phyloP scores from a whole-genome alignment of 106 monocot genomes.

The Dendrobium huoshanense region DNA sequence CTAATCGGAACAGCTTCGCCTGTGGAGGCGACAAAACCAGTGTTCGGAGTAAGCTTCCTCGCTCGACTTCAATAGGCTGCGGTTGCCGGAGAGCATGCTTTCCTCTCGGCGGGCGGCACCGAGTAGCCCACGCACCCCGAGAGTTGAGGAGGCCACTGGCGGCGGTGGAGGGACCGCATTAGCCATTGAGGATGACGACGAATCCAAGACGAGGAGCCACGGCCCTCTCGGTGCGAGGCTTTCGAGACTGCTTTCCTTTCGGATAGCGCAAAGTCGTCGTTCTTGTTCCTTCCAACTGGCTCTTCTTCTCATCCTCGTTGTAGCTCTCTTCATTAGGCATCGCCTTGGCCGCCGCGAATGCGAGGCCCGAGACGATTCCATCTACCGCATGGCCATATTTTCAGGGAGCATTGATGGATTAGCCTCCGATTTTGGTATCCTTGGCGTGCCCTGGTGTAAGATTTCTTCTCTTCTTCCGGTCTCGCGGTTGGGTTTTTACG shows the following conservation, averaged over 20 bases:
- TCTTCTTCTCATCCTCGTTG: constrained; percentile 19
- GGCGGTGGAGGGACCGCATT: constrained; percentile 9
- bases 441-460: constrained; percentile 98
- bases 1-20: neutral
- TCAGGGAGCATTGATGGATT: constrained; percentile 40
- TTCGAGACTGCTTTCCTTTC: constrained; percentile 7
- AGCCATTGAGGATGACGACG: constrained; percentile 26
- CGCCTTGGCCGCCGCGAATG: constrained; percentile 33
- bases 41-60: neutral
- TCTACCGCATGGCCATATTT: constrained; percentile 25
- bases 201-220: constrained; percentile 59
- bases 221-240: constrained; percentile 16
- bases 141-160: constrained; percentile 10
- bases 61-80: neutral
- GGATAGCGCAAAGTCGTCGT: constrained; percentile 1
- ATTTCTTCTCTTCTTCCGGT: neutral
- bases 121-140: constrained; percentile 10
- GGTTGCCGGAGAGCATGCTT: constrained; percentile 46
- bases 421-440: constrained; percentile 85
- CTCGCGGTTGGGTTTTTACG: neutral
- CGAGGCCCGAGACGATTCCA: constrained; percentile 26
- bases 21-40: neutral
- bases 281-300: constrained; percentile 12
- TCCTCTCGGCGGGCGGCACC: constrained; percentile 40
- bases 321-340: constrained; percentile 11